These are phyloP conservation scores for Cladosporium sp. DNA, from an alignment of 2,329 filamentous ascomycete species.

Conservation along the genomic window DNA sequence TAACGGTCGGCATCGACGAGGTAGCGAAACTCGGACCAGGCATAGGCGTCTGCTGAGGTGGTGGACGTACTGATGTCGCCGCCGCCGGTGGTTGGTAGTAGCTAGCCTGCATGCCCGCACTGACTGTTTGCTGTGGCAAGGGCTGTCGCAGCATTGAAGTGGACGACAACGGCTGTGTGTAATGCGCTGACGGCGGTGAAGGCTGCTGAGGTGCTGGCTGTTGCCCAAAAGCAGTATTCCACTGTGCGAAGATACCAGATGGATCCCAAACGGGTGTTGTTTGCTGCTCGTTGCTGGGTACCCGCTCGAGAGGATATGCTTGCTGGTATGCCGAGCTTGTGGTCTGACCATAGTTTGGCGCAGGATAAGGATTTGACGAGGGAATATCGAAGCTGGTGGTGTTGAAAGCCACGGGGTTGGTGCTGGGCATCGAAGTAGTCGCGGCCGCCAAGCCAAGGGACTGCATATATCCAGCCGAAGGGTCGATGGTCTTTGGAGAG, in stretches of 20 bases:
- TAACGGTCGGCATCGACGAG: conserved; percentile 31
- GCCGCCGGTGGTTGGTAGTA: conserved; percentile 7
- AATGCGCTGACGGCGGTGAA: conserved; percentile 34
- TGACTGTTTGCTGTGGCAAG: conserved; percentile 7
- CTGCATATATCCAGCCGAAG: conserved; percentile 4
- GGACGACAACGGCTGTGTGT: conserved; percentile 20
- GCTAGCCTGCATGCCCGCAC: conserved; percentile 4
- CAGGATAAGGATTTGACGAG: conserved; percentile 17
- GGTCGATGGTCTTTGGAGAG: not conserved
- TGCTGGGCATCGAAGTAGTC: conserved; percentile 10
- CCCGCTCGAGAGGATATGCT: conserved; percentile 3
- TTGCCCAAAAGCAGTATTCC: conserved; percentile 86
- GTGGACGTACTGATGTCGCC: not conserved
- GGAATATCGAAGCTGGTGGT: conserved; percentile 9
- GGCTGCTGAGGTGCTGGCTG: conserved; percentile 39
- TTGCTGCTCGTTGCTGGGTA: conserved; percentile 5
- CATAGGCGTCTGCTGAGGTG: not conserved
- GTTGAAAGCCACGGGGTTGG: conserved; percentile 14
- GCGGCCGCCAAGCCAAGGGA: not conserved
- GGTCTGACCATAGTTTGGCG: conserved; percentile 13
- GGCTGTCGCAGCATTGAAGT: conserved; percentile 35
- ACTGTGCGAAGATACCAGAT: conserved; percentile 61
- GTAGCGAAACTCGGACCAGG: not conserved
- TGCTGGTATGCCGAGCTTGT: conserved; percentile 7
- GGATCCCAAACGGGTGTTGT: conserved; percentile 30